Base-by-base conservation (phyloP, 2,329 filamentous ascomycete genomes). In the Sphaerulina vaccinii region DNA sequence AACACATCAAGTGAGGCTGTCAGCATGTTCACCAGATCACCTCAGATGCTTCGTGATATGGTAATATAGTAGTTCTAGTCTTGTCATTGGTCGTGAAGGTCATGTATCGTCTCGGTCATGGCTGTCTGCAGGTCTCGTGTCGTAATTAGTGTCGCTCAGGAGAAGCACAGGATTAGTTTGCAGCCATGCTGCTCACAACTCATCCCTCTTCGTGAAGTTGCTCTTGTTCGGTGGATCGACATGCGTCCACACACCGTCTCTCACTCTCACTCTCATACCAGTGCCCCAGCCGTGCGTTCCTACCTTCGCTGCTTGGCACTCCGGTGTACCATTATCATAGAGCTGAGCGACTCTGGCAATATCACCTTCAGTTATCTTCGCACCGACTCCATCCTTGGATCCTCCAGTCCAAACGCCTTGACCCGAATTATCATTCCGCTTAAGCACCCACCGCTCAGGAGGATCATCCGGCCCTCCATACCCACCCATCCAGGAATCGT, bases 331-430 rank as follows among this genome's bases (percentile, higher is more conserved):
- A 27, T 22, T 27, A 18, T 38, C 23, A 37, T 49, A 49, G 11
- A 49, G 46, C 18, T 40, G 35, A 16, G 46, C 46, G 11, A 49
- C 36, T 16, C 36, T 24, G 21, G 46, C 46, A 3, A 40, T 18
- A 41, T 49, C 46, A 16, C 46, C 36, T 29, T 39, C 49, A 1
- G 24, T 46, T 16, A 51, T 51, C 15, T 39, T 47, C 6, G 22
- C 33, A 38, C 3, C 8, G 7, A 29, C 27, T 29, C 21, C 21
- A 13, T 24, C 49, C 3, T 21, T 38, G 2, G 29, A 36, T 1
- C 41, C 24, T n/a, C 23, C 46, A 23, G 2, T 24, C 46, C 22
- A 49, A 23, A 40, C 23, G n/a, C n/a, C n/a, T n/a, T n/a, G n/a
- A n/a, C n/a, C n/a, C n/a, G n/a, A n/a, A n/a, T n/a, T n/a, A n/a